Base-by-base conservation (phyloP, 345 rosid genomes). In the Linum trigynum region DNA sequence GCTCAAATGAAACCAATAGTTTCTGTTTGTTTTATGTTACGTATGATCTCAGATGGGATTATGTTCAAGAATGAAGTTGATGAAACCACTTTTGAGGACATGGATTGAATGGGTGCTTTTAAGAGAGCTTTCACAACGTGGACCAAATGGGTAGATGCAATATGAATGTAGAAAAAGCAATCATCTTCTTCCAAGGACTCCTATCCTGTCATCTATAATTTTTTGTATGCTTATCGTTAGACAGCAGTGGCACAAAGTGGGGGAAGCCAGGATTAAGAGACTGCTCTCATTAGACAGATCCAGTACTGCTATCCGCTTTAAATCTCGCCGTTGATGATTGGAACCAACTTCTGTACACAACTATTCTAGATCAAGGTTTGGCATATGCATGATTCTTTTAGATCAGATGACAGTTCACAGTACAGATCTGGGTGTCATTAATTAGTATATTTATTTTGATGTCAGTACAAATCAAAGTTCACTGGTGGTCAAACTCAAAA, bases 31-130 rank as follows among this genome's bases (percentile, higher is more conserved):
- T 40, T 14, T 40, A 17, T 10, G 1, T 17, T 41, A 3, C 11
- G 10, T 63, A 17, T 15, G 7, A 57, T 45, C 66, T 72, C 81
- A 89, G 98, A 79, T 92, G 97, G 98, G 97, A 84, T 70, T 92
- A 77, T 67, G 63, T 87, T 59, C 74, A 74, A 76, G 84, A 71
- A 23, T 23, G 32, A 23, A 23, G 32, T 23, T 63, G 92, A 86
- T 9, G 65, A 80, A 17, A 62, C 38, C 41, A 63, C 32, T 23
- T 23, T 23, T 23, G 32, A 23, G 32, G 32, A 23, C 32, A 23
- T 23, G 32, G 32, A 23, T 78, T 86, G 91, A 5, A 85, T 89
- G 91, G 84, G 38, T 63, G 97, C 96, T 17, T 87, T 87, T 67
- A 68, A 23, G 64, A 81, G 74, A 68, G 81, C 85, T 16, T 67